Percentiles rank a stretch among this genome's conserved stretches.
Evolutionary conservation across 176 grass and related monocot genomes (phyloP).

Genomic region (Musa itinerans): DNA sequence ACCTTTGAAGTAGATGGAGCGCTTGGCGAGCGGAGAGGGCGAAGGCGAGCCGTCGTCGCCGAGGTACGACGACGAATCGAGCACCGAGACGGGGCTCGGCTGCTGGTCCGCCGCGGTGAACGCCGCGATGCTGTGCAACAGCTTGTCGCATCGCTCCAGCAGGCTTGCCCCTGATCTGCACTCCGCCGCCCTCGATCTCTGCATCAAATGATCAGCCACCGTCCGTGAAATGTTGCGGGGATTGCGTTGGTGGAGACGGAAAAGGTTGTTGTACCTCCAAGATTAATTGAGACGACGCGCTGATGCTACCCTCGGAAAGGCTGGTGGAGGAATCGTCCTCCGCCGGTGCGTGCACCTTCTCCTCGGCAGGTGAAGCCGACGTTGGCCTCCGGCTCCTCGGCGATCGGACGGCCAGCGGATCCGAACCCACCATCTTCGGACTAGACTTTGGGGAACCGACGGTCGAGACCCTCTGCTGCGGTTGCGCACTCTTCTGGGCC

Average conservation of each 20-base stretch:
- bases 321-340: conserved; percentile 65
- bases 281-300: conserved; percentile 44
- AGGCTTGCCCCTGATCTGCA: conserved; percentile 7
- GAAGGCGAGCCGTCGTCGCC: conserved; percentile 68
- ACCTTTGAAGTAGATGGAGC: conserved; percentile 34
- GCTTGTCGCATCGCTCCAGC: conserved; percentile 26
- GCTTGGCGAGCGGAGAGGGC: conserved; percentile 41
- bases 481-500: conserved; percentile 18
- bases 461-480: conserved; percentile 31
- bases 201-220: background rate
- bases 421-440: conserved; percentile 17
- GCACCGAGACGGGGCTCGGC: conserved; percentile 88
- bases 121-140: conserved; percentile 19
- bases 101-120: conserved; percentile 27
- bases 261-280: conserved; percentile 28
- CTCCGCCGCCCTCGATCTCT: conserved; percentile 7
- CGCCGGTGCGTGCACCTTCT: background rate
- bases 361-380: background rate
- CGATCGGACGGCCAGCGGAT: conserved; percentile 21
- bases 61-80: conserved; percentile 55
- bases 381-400: conserved; percentile 27
- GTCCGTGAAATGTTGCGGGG: too few species aligned
- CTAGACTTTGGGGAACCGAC: conserved; percentile 30
- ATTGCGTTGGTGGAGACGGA: background rate
- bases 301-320: conserved; percentile 53